Conservation (phyloP, 2,329 filamentous ascomycete genomes). For the Orbilia brochopaga region DNA sequence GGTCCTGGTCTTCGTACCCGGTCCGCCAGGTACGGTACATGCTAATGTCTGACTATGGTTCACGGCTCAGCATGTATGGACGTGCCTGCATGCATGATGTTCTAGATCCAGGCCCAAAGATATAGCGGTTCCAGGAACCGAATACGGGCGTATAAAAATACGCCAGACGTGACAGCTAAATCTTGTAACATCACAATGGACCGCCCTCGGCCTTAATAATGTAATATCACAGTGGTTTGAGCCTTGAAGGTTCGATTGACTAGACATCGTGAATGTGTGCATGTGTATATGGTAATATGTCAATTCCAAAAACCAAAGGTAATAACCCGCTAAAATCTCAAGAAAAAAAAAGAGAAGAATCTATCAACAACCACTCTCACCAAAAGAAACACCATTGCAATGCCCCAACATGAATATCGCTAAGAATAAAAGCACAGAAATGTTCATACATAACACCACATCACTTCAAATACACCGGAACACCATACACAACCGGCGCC, state of each 20-base stretch:
- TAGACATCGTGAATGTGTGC: background rate
- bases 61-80: too few species aligned
- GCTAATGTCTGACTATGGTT: background rate
- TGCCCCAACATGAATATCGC: slow-evolving; percentile 14
- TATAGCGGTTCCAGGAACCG: background rate
- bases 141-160: background rate
- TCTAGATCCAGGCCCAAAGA: too few species aligned
- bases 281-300: background rate
- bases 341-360: background rate
- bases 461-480: slow-evolving; percentile 78
- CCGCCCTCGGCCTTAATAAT: background rate
- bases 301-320: background rate
- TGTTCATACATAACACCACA: slow-evolving; percentile 16
- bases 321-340: background rate
- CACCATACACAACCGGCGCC: slow-evolving; percentile 90
- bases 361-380: background rate
- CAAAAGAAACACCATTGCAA: background rate
- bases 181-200: background rate
- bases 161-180: background rate
- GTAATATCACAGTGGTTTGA: too few species aligned
- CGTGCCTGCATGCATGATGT: background rate
- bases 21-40: background rate
- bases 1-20: background rate
- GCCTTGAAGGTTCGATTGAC: too few species aligned
- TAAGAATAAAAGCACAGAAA: slow-evolving; percentile 19